These are phyloP conservation scores for Cyberlindnera suaveolens DNA, from an alignment of 805 yeast genomes.

Conservation along the genomic window DNA sequence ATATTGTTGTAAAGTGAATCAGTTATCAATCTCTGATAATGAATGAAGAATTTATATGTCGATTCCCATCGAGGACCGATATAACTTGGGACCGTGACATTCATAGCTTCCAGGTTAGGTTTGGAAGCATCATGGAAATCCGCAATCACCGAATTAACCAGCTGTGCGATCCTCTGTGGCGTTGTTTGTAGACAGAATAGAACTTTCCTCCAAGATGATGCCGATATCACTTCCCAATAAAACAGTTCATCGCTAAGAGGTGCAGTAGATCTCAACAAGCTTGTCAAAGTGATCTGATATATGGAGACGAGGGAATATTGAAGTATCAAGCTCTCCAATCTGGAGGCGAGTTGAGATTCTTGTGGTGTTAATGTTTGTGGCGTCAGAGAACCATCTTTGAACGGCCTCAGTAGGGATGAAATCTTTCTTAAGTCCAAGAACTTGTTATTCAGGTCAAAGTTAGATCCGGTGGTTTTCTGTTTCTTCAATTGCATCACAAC, in stretches of 20 bases:
- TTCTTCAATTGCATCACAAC: neutral
- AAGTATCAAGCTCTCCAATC: too few species aligned
- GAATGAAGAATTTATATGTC: conserved; percentile 7
- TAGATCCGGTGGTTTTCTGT: neutral
- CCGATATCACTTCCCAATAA: conserved; percentile 38
- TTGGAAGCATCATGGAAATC: conserved; percentile 18
- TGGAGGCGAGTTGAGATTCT: too few species aligned
- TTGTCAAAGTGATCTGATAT: conserved; percentile 29
- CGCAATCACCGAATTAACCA: conserved; percentile 15
- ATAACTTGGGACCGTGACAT: neutral
- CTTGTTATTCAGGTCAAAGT: conserved; percentile 4
- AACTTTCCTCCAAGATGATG: conserved; percentile 26
- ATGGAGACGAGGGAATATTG: conserved; percentile 27
- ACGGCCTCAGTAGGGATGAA: conserved; percentile 6
- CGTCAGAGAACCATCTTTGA: neutral
- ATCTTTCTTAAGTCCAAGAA: conserved; percentile 7
- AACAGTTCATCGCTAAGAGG: conserved; percentile 37
- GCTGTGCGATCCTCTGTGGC: conserved; percentile 22
- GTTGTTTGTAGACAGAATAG: conserved; percentile 36
- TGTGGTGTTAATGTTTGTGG: too few species aligned
- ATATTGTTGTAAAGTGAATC: conserved; percentile 15
- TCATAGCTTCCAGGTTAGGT: neutral
- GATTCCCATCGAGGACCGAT: conserved; percentile 4
- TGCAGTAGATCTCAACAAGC: conserved; percentile 34
- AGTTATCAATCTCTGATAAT: conserved; percentile 8